Evolutionary conservation across 2,329 filamentous ascomycete species (phyloP).

Genomic region (Verticillium longisporum): DNA sequence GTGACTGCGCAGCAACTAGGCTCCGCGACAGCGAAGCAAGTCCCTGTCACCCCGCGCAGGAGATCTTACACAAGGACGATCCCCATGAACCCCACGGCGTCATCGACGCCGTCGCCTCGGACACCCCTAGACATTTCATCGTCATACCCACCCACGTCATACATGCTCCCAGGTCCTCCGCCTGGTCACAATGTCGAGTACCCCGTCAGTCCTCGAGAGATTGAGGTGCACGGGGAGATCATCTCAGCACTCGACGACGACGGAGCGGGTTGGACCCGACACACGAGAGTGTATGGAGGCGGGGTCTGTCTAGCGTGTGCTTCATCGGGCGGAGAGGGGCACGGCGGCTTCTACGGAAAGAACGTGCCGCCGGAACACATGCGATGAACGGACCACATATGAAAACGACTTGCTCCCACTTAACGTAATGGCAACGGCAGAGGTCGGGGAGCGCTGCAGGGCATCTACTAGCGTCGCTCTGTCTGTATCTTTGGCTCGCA

Average conservation of each 20-base stretch:
- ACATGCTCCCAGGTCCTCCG: slow-evolving; percentile 41
- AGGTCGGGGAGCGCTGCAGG: background rate
- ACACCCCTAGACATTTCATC: slow-evolving; percentile 21
- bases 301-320: slow-evolving; percentile 50
- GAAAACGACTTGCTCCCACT: background rate
- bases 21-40: slow-evolving; percentile 8
- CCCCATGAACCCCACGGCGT: slow-evolving; percentile 19
- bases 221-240: slow-evolving; percentile 43
- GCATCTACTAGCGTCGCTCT: background rate
- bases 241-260: slow-evolving; percentile 39
- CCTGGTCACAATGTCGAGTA: slow-evolving; percentile 20
- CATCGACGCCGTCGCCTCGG: background rate
- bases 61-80: slow-evolving; percentile 36
- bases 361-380: slow-evolving; percentile 47
- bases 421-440: background rate
- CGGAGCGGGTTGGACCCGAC: slow-evolving; percentile 47
- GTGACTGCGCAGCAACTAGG: slow-evolving; percentile 14
- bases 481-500: background rate
- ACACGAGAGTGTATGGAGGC: slow-evolving; percentile 53
- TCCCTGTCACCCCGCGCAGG: slow-evolving; percentile 26
- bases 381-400: slow-evolving; percentile 20
- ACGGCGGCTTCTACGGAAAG: slow-evolving; percentile 46
- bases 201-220: slow-evolving; percentile 23
- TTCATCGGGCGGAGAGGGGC: slow-evolving; percentile 35
- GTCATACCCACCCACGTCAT: slow-evolving; percentile 42